Base-by-base conservation (phyloP, 2,329 filamentous ascomycete species). In the Cladosporium oxysporum region DNA sequence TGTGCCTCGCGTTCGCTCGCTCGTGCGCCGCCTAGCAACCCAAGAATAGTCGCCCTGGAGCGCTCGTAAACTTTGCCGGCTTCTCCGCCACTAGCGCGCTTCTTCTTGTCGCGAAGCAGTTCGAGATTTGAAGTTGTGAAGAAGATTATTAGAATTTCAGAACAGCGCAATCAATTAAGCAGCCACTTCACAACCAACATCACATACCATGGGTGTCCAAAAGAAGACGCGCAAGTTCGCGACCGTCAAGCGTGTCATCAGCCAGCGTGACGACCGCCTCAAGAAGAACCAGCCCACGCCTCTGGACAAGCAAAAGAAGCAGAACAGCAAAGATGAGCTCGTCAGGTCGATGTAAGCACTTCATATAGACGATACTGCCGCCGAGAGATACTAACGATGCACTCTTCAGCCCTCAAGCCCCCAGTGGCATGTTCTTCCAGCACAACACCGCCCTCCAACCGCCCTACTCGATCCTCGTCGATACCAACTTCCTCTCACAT, bases 211-310 rank as follows among this genome's bases (percentile, higher is more conserved):
- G 94, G 93, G 93, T 80, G 87, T 93, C 72, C 87, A 89, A 69
- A 97, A 96, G 83, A 92, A 89, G 78, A 96, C 92, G 62, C 89
- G 93, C 82, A 97, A 97, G 83, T 98, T 97, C 78, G 94, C 88
- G 41, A 71, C 87, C 80, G 88, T 93, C 76, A 96, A 97, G 83
- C 85, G 92, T 72, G 83, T 97, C 62, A 93, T 97, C 72, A 89
- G 91, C 58, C 88, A 91, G 75, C 87, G 88, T 66, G 93, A 98
- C 83, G 88, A 87, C 55, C 85, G 93, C 65, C 83, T 96, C 77
- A 93, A 94, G 79, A 90, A 92, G 80, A 96, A 96, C 80, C 86
- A 90, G 72, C 80, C 85, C 73, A 90, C 89, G 73, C 87, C 84
- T 66, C 88, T 88, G 73, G 81, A 82, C 41, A 78, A 83, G 50